Evolutionary conservation across 345 rosid genomes (phyloP), one percentile per base, ranked within the genome.

Genomic region (Euphorbia pulcherrima): DNA sequence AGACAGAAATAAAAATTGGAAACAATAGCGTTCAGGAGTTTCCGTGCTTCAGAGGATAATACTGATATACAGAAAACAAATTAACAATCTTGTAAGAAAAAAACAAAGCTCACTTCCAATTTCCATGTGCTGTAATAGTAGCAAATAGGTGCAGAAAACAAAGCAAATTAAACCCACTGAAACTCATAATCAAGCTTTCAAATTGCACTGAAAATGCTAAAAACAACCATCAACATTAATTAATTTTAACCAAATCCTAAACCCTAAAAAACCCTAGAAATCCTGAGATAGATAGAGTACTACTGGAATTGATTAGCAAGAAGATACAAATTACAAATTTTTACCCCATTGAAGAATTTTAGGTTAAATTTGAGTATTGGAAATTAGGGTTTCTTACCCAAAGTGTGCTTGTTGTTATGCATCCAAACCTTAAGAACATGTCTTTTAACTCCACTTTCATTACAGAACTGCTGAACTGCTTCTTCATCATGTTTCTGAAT

Each of bases 361-460:
- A n/a, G 37, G 37, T 33, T 33, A 33, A 33, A 2, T 33, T 33
- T 33, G n/a, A n/a, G n/a, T n/a, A n/a, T 33, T 33, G 3, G 4
- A 33, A 33, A 33, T 33, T 69, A 60, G 72, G 72, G 65, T 63
- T 62, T 63, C 68, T 71, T 71, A 41, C 68, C 74, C 16, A 63
- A 37, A 41, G 74, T 71, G 56, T 71, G 68, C 87, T 81, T 83
- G 75, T 83, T 83, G 68, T 83, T 83, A 61, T 83, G 87, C 87
- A 83, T 81, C 87, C 87, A 83, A 2, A 81, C 87, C 48, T 76
- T 83, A 17, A 83, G 75, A 64, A 81, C 87, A 21, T 73, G 75
- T 11, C 80, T 71, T 39, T 75, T 75, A 10, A 83, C 73, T 1
- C 87, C 87, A 18, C 76, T 72, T 59, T 81, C 79, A 14, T 64